A percentile compares a stretch with the other conserved stretches of the same genome.
phyloP scores from a whole-genome alignment of 805 yeast species.

The Suhomyces emberorum region DNA sequence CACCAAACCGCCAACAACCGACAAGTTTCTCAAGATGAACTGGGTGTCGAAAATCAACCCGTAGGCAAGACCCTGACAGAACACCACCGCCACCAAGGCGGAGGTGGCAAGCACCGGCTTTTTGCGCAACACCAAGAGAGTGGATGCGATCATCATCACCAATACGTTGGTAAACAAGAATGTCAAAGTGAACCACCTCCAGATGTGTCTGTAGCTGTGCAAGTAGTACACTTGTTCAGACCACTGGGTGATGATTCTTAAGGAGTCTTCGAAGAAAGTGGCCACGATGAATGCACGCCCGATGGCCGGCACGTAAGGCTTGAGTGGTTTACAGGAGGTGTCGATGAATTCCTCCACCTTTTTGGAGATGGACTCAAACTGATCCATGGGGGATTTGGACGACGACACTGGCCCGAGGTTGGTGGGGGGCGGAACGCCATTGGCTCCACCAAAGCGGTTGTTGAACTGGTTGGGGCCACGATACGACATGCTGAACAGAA shows the following conservation, averaged over 20 bases:
- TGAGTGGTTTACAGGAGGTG: slow-evolving; percentile 48
- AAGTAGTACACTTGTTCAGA: slow-evolving; percentile 82
- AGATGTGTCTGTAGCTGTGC: slow-evolving; percentile 73
- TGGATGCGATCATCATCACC: slow-evolving; percentile 71
- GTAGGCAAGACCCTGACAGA: slow-evolving; percentile 82
- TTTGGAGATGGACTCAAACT: slow-evolving; percentile 51
- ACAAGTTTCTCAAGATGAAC: slow-evolving; percentile 81
- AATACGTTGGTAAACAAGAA: slow-evolving; percentile 63
- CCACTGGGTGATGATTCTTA: slow-evolving; percentile 87
- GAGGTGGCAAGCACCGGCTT: slow-evolving; percentile 68
- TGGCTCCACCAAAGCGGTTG: slow-evolving; percentile 27
- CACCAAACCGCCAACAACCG: slow-evolving; percentile 88
- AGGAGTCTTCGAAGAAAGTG: slow-evolving; percentile 86
- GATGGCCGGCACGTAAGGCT: slow-evolving; percentile 78
- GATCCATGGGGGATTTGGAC: slow-evolving; percentile 26
- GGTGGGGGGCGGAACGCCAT: slow-evolving; percentile 19
- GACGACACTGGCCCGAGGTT: slow-evolving; percentile 31
- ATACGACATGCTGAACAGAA: slow-evolving; percentile 31
- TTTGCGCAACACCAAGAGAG: slow-evolving; percentile 65
- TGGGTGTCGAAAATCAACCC: slow-evolving; percentile 79
- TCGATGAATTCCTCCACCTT: slow-evolving; percentile 54
- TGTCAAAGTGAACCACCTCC: slow-evolving; percentile 71
- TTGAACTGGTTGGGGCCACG: slow-evolving; percentile 44
- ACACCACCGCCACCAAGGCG: slow-evolving; percentile 64
- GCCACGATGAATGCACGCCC: slow-evolving; percentile 91